Conservation (phyloP, 225 moss, liverwort and hornwort genomes). For the Marchantia polymorpha region DNA sequence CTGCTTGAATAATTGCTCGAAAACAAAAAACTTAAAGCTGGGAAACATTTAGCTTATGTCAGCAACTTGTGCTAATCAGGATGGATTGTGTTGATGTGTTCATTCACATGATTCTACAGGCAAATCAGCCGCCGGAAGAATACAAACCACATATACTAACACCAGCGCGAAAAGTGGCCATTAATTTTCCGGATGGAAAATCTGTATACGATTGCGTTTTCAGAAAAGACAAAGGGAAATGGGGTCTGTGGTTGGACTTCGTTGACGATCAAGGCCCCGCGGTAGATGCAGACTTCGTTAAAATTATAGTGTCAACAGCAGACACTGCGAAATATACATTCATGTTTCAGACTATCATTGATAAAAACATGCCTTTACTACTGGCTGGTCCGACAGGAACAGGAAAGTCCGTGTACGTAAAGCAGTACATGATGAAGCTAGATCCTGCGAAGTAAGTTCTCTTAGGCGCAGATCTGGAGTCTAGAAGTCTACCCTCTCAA, state of each 20-base stretch:
- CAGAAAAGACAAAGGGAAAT: conserved; percentile 70
- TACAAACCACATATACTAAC: conserved; percentile 71
- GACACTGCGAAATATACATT: conserved; percentile 75
- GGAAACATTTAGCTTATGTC: no score
- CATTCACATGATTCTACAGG: conserved; percentile 32
- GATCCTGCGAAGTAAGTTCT: conserved; percentile 57
- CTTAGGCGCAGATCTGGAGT: neutral
- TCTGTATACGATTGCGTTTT: conserved; percentile 80
- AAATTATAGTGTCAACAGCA: conserved; percentile 74
- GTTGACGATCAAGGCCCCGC: conserved; percentile 75
- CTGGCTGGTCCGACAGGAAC: conserved; percentile 77
- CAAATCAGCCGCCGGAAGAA: conserved; percentile 78
- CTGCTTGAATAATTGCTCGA: no score
- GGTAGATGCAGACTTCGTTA: conserved; percentile 66
- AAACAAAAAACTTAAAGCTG: no score
- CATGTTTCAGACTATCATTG: conserved; percentile 63
- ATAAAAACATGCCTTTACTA: conserved; percentile 59
- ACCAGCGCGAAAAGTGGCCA: conserved; percentile 59
- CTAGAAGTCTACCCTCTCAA: neutral
- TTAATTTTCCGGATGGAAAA: conserved; percentile 78
- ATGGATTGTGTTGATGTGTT: no score
- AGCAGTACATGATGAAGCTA: conserved; percentile 75
- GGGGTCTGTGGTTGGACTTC: conserved; percentile 75
- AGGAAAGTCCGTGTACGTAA: conserved; percentile 73
- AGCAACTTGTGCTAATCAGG: no score